Evolutionary conservation across 768 basidiomycete genomes (phyloP).

Genomic region (Nidula microcarpa): DNA sequence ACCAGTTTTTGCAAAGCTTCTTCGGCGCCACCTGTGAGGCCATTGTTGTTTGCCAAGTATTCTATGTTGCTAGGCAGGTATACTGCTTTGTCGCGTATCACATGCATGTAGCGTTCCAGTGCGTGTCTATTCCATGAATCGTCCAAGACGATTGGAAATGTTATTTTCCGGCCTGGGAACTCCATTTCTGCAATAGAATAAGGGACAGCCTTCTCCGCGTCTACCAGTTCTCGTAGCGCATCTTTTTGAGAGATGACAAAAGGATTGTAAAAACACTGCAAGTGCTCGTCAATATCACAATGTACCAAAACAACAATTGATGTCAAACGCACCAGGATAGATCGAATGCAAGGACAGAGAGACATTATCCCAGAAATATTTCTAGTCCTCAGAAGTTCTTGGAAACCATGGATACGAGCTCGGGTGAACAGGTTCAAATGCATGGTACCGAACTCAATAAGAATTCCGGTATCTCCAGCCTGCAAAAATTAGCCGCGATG

Average conservation of each 20-base stretch:
- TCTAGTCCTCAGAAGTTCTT: slow-evolving; percentile 29
- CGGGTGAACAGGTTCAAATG: slow-evolving; percentile 48
- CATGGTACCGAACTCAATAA: slow-evolving; percentile 61
- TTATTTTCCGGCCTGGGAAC: slow-evolving; percentile 51
- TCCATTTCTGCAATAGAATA: slow-evolving; percentile 31
- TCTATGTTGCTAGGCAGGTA: slow-evolving; percentile 70
- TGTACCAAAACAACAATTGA: neutral
- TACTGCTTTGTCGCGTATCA: slow-evolving; percentile 51
- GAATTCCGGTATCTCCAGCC: slow-evolving; percentile 63
- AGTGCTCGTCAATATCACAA: neutral
- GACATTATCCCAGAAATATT: slow-evolving; percentile 31
- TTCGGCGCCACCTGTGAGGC: slow-evolving; percentile 36
- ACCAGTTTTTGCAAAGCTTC: slow-evolving; percentile 45
- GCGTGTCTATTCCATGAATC: slow-evolving; percentile 58
- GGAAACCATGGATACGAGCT: slow-evolving; percentile 56
- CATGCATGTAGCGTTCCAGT: slow-evolving; percentile 52
- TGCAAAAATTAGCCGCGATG: slow-evolving; percentile 9
- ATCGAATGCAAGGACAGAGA: slow-evolving; percentile 53
- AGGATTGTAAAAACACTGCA: slow-evolving; percentile 51
- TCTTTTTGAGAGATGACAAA: slow-evolving; percentile 32
- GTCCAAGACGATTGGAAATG: slow-evolving; percentile 60
- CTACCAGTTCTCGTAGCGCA: slow-evolving; percentile 38
- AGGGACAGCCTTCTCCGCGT: slow-evolving; percentile 34
- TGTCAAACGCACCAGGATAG: slow-evolving; percentile 43
- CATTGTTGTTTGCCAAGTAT: slow-evolving; percentile 63